Evolutionary conservation across 805 yeast species (phyloP), one percentile per base, ranked within the genome.

Genomic region (Candida pseudofarinosa): DNA sequence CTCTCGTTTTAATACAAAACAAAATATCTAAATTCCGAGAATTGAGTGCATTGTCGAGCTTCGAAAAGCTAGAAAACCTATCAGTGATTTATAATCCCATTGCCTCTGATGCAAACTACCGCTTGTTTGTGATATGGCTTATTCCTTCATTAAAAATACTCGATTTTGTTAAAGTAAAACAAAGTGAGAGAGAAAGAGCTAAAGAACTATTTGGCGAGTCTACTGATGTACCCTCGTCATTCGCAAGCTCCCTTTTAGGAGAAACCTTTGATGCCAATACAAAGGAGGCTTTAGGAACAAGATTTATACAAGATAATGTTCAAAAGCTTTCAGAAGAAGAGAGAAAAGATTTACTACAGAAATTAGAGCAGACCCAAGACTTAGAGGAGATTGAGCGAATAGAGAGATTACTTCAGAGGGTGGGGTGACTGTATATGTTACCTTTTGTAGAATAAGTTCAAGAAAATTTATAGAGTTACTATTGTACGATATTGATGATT

Each of bases 341-440:
- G 32, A 74, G 70, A 43, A 59, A 61, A 12, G 62, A 64, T 37
- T 61, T 90, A 38, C 71, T 81, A 47, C 56, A 67, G 34, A 74
- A 79, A 48, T 66, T 90, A 43, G 70, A 73, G 40, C 67, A 63
- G 26, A 95, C 97, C 1, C 73, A 80, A 3, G 79, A 81, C 40
- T 57, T 90, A 44, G 85, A 76, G 4, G 97, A 90, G 48, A 85
- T 89, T 4, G 85, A 82, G 44, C 65, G 78, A 39, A 76, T 89
- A 18, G 95, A 88, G 57, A 66, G 62, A 23, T 7, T 10, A 23
- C 28, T 23, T 10, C 28, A 10, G n/a, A n/a, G n/a, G n/a, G n/a
- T n/a, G n/a, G n/a, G n/a, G n/a, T n/a, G n/a, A n/a, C n/a, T n/a
- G n/a, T n/a, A n/a, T n/a, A n/a, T n/a, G n/a, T n/a, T n/a, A n/a